Base-by-base conservation (phyloP, 2,329 filamentous ascomycete genomes). In the Epichloe glyceriae region DNA sequence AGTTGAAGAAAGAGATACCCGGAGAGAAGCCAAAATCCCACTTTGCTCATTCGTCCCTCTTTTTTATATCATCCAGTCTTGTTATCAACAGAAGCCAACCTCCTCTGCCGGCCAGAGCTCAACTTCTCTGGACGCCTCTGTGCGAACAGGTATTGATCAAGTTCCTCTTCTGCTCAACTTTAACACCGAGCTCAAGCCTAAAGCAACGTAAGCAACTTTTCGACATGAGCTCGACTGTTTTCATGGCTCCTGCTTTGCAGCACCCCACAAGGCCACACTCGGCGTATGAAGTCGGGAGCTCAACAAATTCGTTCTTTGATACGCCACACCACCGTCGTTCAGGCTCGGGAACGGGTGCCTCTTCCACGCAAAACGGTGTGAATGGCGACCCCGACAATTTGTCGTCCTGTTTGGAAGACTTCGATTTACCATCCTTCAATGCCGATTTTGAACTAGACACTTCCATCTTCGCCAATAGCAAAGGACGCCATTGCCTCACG, bases 381-480 rank as follows among this genome's bases (percentile, higher is more conserved):
- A 41, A 38, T 43, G 17, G 12, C 26, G 38, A 46, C 40, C 30
- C 46, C 1, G 33, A 48, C 34, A 4, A 14, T 4, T n/a, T 46
- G 7, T 33, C 38, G 26, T n/a, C 54, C 39, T 46, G 38, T 50
- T 60, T 71, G 20, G 64, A 72, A 14, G 61, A 65, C 52, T 77
- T 78, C 61, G 74, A 77, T 52, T 64, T 80, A 35, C 72, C 75
- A 38, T 72, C 73, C 0, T 74, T 80, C 61, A 72, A 78, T 54
- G 68, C 74, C 57, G 70, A 70, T 55, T 65, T 71, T 55, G 66
- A 73, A 41, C 67, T 79, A 59, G 70, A 76, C 56, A 70, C 70
- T 4, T 70, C 68, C 17, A 61, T 76, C 30, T 70, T 66, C 43
- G 59, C 73, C 55, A 62, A 66, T 41, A 47, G 46, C 47, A 43